Base-by-base conservation (phyloP, 306 rosid genomes). In the Lotus japonicus region DNA sequence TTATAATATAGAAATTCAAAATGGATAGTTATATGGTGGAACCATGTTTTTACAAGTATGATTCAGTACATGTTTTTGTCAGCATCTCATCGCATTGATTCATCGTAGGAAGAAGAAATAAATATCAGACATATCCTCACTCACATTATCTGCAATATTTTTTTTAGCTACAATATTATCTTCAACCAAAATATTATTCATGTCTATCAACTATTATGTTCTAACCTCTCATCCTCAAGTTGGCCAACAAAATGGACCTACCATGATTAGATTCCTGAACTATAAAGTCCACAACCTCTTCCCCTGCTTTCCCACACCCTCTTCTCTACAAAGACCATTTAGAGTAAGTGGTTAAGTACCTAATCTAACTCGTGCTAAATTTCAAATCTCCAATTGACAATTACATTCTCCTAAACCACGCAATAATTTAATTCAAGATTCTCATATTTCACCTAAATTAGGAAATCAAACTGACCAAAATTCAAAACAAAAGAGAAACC, bases 221-320 rank as follows among this genome's bases (percentile, higher is more conserved):
- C 36, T 31, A 31, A 26, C 31, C 31, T 26, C 2, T 2, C 2
- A 53, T 38, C 9, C 73, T 44, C 70, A 72, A 67, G 85, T 81
- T 62, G 82, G 74, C 57, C 72, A 72, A 62, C 85, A 45, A 56
- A 77, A 72, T 33, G 79, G 80, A 73, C 82, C 82, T 54, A 66
- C 72, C 79, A 42, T 48, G 65, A 41, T 61, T 59, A 36, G 57
- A 60, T 64, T 42, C 68, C 33, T 5, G 31, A 13, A 11, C 52
- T 39, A 16, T 63, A 36, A 58, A 73, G 31, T 66, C 64, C 15
- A 9, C 68, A 31, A 16, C 23, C 10, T 12, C 38, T 45, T 26
- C 35, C 70, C 54, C 41, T 33, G 19, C 9, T 62, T 41, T 62
- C 46, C 58, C 45, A 61, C 1, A 14, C 14, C 11, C 36, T 3